Evolutionary conservation across 1,284 basidiomycete genomes (phyloP), one percentile per base, ranked within the genome.

Genomic region (Rhodotorula sp.): DNA sequence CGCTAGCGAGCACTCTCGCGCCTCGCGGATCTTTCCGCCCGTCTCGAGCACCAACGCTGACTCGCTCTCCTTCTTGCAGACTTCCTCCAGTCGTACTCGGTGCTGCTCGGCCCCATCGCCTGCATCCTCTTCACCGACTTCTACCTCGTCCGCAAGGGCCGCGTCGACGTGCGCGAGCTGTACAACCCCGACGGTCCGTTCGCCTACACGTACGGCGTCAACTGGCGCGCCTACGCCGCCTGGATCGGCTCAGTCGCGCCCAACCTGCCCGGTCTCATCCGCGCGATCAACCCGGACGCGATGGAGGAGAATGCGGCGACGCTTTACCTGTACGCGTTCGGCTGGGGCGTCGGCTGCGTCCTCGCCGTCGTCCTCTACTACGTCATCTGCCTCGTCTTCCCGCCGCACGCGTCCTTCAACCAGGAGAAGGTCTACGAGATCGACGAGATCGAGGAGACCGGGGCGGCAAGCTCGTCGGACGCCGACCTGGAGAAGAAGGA

Each of bases 171-270:
- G 10, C 57, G 52, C 12, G 63, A 64, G 27, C 58, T 69, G 12
- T 69, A 69, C 58, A 41, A 64, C 23, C 56, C 67, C 14, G 13
- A 44, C 13, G 61, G 56, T 13, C 27, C 54, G 17, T 68, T 59
- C 67, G 2, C 42, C 2, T 68, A 68, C 67, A 45, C 54, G 1
- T 46, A 4, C 13, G 67, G 67, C 61, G 17, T 69, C 58, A 91
- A 91, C 80, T 90, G 88, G 88, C 84, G 90, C 52, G 89, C 89
- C 3, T 85, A 86, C 17, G 82, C 87, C 1, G 87, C 90, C 8
- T 82, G 91, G 64, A 77, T 90, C 23, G 79, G 86, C 65, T 87
- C 89, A 1, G 86, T 90, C 3, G 84, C 85, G 1, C 89, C 88
- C 3, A 87, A 85, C 70, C 79, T 91, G 50, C 90, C 90, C 21